Evolutionary conservation across 495 filamentous ascomycete genomes (phyloP).

Genomic region (Xylaria grammica): DNA sequence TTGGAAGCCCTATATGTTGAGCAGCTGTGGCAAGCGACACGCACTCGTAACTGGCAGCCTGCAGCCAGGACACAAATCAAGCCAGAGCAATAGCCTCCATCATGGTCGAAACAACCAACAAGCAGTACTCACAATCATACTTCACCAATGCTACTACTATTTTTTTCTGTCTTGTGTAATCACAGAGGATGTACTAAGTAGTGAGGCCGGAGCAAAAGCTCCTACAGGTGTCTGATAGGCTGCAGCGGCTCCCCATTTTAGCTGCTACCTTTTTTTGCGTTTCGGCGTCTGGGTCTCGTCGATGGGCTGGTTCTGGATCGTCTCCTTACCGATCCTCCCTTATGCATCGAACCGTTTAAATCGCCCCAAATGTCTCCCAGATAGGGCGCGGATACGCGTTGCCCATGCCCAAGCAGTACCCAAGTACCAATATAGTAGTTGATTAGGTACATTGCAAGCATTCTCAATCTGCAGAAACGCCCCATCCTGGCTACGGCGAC

Average conservation of each 20-base stretch:
- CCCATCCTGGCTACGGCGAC: background rate
- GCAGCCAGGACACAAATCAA: slow-evolving; percentile 13
- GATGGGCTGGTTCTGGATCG: slow-evolving; percentile 19
- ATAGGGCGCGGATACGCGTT: slow-evolving; percentile 1
- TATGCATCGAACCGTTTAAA: slow-evolving; percentile 16
- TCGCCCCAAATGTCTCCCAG: slow-evolving; percentile 14
- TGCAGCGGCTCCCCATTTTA: slow-evolving; percentile 21
- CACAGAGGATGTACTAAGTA: slow-evolving; percentile 2
- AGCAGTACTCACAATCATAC: slow-evolving; percentile 1
- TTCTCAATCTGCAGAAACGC: slow-evolving; percentile 1
- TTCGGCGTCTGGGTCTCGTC: slow-evolving; percentile 1
- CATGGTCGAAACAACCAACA: slow-evolving; percentile 12
- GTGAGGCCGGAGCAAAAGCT: slow-evolving; percentile 24
- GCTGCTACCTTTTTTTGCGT: slow-evolving; percentile 12
- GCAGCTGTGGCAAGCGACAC: slow-evolving; percentile 8
- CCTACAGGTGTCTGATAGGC: slow-evolving; percentile 20
- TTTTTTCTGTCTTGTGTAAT: slow-evolving; percentile 19
- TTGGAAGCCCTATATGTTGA: background rate
- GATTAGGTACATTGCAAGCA: background rate
- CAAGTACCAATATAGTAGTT: background rate
- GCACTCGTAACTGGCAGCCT: slow-evolving; percentile 10
- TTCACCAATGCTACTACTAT: slow-evolving; percentile 4
- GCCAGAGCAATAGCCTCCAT: background rate
- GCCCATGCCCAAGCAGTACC: background rate
- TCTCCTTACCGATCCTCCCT: slow-evolving; percentile 14